Evolutionary conservation across 495 filamentous ascomycete species (phyloP), one percentile per base, ranked within the genome.

Genomic region (Xylaria telfairii): DNA sequence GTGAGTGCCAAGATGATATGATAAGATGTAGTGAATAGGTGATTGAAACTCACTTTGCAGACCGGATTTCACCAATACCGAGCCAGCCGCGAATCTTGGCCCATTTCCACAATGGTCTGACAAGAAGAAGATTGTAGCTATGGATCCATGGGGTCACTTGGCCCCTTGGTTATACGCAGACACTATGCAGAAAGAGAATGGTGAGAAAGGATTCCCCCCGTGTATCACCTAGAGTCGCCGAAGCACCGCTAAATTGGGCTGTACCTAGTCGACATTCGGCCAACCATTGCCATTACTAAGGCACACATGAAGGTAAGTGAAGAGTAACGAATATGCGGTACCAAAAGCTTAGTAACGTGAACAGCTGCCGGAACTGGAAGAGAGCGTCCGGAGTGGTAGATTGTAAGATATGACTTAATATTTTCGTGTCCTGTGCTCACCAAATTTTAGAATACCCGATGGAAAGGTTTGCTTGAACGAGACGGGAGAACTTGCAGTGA

Each of bases 121-220:
- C 78, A 88, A 90, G 77, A 95, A 92, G 76, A 98, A 97, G 85
- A 98, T 99, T 70, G 96, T 99, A 30, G 92, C 96, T 34, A 97
- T 99, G 93, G 96, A 99, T 80, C 96, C 96, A 8, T 91, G 90
- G 73, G 96, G 96, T 7, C 96, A 99, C 80, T 84, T 97, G 70
- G 90, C 92, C 6, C 94, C 95, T 19, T 95, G 91, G 92, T 78
- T 93, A 17, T 94, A 88, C 81, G 88, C 89, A 47, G 87, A 92
- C 67, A 79, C 84, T 24, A 92, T 94, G 69, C 81, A 88, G 21
- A 88, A 88, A 42, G 89, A 95, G 46, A 83, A 90, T 72, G 81
- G 86, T 83, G 73, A 78, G 70, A 24, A 62, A 60, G 17, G 15
- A 10, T n/a, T 34, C 28, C 9, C 12, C 32, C 34, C 26, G 15